Conservation (phyloP, 2,329 filamentous ascomycete species). For the Fusarium siculi region DNA sequence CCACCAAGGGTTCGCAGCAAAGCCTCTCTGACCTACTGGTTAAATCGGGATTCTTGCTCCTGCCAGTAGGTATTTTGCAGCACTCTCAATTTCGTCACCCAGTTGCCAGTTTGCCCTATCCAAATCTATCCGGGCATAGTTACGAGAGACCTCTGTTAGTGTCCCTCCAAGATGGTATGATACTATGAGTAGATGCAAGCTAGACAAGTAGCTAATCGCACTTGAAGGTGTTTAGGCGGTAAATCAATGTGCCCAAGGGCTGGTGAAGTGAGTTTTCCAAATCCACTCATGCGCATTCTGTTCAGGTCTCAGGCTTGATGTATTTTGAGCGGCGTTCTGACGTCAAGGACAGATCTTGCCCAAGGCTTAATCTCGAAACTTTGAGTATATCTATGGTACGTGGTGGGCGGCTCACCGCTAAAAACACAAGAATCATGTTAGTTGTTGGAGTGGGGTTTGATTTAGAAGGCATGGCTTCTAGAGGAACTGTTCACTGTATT, state of each 20-base stretch:
- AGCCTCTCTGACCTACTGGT: slow-evolving; percentile 21
- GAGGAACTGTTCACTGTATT: slow-evolving; percentile 8
- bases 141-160: background rate
- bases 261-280: background rate
- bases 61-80: background rate
- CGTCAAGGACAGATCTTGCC: slow-evolving; percentile 10
- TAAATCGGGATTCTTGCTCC: slow-evolving; percentile 5
- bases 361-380: background rate
- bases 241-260: background rate
- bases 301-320: background rate
- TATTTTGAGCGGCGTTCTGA: background rate
- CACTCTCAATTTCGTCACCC: background rate
- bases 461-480: slow-evolving; percentile 7
- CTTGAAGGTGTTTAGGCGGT: background rate
- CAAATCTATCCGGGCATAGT: slow-evolving; percentile 11
- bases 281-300: background rate
- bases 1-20: slow-evolving; percentile 39
- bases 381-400: background rate
- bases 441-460: slow-evolving; percentile 2
- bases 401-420: slow-evolving; percentile 36
- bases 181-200: background rate
- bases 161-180: background rate
- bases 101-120: slow-evolving; percentile 13
- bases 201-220: background rate
- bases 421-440: slow-evolving; percentile 14